Evolutionary conservation across 495 filamentous ascomycete genomes (phyloP).

Genomic region (Podospora australis): DNA sequence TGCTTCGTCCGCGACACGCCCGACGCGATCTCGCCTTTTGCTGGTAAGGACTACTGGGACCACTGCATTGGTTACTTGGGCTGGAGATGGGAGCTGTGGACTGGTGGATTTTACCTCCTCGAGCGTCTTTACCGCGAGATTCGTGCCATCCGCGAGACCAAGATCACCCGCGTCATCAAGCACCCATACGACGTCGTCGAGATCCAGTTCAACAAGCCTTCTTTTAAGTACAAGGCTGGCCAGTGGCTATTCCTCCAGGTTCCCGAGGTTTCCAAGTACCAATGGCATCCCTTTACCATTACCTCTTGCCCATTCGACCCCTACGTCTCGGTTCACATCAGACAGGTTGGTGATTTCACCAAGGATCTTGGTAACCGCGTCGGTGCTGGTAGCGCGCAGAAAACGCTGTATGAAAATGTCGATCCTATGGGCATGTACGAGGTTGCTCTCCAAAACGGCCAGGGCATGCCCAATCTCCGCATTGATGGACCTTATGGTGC

Average conservation of each 20-base stretch:
- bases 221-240: constrained; percentile 96
- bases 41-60: constrained; percentile 70
- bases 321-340: constrained; percentile 88
- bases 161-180: constrained; percentile 87
- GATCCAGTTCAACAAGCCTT: constrained; percentile 92
- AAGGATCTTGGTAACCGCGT: constrained; percentile 82
- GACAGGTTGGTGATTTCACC: constrained; percentile 96
- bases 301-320: constrained; percentile 95
- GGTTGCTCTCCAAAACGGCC: constrained; percentile 87
- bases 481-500: constrained; percentile 97
- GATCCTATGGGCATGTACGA: constrained; percentile 98
- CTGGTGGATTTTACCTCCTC: constrained; percentile 75
- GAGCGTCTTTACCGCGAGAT: constrained; percentile 93
- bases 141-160: constrained; percentile 68
- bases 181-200: constrained; percentile 99
- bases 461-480: constrained; percentile 78
- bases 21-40: constrained; percentile 74
- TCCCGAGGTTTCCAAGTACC: constrained; percentile 74
- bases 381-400: constrained; percentile 77
- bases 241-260: constrained; percentile 97
- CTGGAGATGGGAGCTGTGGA: constrained; percentile 94
- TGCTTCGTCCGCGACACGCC: constrained; percentile 86
- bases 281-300: constrained; percentile 99
- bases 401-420: constrained; percentile 77
- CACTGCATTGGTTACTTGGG: constrained; percentile 95